A percentile compares a stretch with the other conserved stretches of the same genome.
Evolutionary conservation across 805 yeast genomes (phyloP).

Genomic region (Suhomyces faveliae): DNA sequence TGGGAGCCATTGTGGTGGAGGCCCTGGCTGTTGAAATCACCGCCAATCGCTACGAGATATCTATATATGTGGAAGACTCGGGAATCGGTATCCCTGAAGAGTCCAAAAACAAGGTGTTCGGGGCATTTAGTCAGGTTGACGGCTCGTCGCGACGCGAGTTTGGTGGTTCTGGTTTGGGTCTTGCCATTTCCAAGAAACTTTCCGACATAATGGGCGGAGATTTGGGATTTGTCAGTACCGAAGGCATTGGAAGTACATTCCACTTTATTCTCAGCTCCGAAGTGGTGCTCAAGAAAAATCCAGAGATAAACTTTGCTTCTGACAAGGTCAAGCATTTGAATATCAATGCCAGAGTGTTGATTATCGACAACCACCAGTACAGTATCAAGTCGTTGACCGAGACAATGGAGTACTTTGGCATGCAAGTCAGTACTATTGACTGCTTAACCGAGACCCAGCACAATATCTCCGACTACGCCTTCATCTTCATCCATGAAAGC

Average conservation of each 20-base stretch:
- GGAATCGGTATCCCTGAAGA: slow-evolving; percentile 54
- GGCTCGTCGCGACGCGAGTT: slow-evolving; percentile 49
- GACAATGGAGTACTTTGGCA: slow-evolving; percentile 34
- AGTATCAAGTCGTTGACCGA: slow-evolving; percentile 31
- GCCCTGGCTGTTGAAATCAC: slow-evolving; percentile 28
- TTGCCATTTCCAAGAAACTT: slow-evolving; percentile 48
- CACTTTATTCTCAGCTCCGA: slow-evolving; percentile 33
- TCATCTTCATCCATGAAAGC: slow-evolving; percentile 22
- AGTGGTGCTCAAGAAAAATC: slow-evolving; percentile 24
- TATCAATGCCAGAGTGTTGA: slow-evolving; percentile 21
- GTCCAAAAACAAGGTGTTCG: slow-evolving; percentile 46
- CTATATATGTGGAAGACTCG: slow-evolving; percentile 45
- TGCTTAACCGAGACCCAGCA: slow-evolving; percentile 12
- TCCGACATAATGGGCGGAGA: slow-evolving; percentile 51
- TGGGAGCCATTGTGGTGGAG: slow-evolving; percentile 43
- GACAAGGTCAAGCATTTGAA: slow-evolving; percentile 11
- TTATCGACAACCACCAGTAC: slow-evolving; percentile 32
- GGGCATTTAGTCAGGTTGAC: slow-evolving; percentile 57
- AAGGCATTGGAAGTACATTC: slow-evolving; percentile 49
- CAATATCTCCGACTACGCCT: slow-evolving; percentile 11
- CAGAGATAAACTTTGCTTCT: slow-evolving; percentile 15
- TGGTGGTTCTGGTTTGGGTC: slow-evolving; percentile 55
- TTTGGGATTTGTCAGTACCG: slow-evolving; percentile 44
- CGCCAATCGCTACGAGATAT: slow-evolving; percentile 36
- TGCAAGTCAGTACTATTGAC: slow-evolving; percentile 26